These are phyloP conservation scores for Cronartium quercuum DNA, from an alignment of 1,284 basidiomycete genomes.

Conservation along the genomic window DNA sequence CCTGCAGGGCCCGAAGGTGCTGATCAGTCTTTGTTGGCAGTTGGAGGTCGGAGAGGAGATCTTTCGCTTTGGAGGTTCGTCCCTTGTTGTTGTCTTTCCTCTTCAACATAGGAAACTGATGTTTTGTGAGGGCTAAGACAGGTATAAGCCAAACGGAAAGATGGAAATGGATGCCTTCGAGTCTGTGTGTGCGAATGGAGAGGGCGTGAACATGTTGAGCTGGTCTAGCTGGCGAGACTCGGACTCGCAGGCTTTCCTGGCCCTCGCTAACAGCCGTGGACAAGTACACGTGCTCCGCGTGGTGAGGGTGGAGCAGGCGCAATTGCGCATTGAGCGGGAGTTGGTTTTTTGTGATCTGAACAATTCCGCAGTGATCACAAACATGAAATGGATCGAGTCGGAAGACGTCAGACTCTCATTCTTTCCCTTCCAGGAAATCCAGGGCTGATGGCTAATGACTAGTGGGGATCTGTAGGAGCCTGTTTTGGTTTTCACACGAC, in stretches of 20 bases:
- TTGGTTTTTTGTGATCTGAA: constrained; percentile 3
- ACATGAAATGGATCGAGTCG: constrained; percentile 10
- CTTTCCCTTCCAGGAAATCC: no score
- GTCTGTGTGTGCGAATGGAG: background rate
- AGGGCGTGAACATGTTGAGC: background rate
- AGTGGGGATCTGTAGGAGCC: background rate
- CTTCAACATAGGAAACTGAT: background rate
- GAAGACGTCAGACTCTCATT: background rate
- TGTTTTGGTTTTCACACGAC: constrained; percentile 6
- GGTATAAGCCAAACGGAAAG: background rate
- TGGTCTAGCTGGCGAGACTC: constrained; percentile 5
- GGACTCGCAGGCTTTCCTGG: constrained; percentile 1
- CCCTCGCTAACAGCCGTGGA: constrained; percentile 20
- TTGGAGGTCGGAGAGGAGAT: constrained; percentile 27
- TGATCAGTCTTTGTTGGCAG: constrained; percentile 19
- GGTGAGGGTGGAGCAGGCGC: background rate
- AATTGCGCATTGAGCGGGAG: background rate
- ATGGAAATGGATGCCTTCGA: constrained; percentile 21
- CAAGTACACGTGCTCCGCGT: constrained; percentile 9
- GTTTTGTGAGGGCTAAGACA: background rate
- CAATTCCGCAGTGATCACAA: constrained; percentile 9
- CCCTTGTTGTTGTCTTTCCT: background rate
- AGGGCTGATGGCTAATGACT: background rate
- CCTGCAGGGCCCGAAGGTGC: background rate
- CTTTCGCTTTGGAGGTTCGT: constrained; percentile 23